Evolutionary conservation across 768 basidiomycete species (phyloP), one percentile per base, ranked within the genome.

Genomic region (Termitomyces sp.): DNA sequence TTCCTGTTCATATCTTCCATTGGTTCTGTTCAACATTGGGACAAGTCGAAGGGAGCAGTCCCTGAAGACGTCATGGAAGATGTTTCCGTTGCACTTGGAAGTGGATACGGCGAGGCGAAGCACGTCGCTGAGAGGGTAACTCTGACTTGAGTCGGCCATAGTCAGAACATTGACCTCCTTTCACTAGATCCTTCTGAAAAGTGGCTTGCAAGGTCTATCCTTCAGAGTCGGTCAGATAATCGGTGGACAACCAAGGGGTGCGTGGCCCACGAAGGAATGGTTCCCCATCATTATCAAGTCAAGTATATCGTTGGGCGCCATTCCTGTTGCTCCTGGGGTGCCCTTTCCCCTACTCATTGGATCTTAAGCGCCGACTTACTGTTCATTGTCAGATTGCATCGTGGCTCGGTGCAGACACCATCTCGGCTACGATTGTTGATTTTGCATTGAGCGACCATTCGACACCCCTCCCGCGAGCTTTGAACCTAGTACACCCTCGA

Each of bases 231-330:
- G 75, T 1, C 76, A 78, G 58, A 68, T 78, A 27, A 65, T 63
- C 36, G 76, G 75, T 20, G 71, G 69, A 1, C 16, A 16, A 2
- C 67, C 68, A 6, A 72, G 68, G 27, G 76, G 76, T 4, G 72
- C 72, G 12, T 79, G 77, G 77, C 64, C 72, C 3, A 69, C 68
- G 3, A 71, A 64, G 4, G 75, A 77, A 33, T 78, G 76, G 75
- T 61, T 78, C 9, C 75, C 76, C 1, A 72, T 73, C 44, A 62
- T 76, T 5, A 64, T 75, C 20, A 75, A 76, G 54, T 72, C 75
- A 6, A 72, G 73, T 60, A n/a, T 67, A 4, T 48, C 62, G 6
- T 56, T 73, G 26, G 69, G 69, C 20, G 66, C 56, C 4, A 57
- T 75, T 16, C 75, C 75, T 4, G 61, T 59, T 1, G 60, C 63